Evolutionary conservation across 306 rosid genomes (phyloP).

Genomic region (Cicer cuneatum): DNA sequence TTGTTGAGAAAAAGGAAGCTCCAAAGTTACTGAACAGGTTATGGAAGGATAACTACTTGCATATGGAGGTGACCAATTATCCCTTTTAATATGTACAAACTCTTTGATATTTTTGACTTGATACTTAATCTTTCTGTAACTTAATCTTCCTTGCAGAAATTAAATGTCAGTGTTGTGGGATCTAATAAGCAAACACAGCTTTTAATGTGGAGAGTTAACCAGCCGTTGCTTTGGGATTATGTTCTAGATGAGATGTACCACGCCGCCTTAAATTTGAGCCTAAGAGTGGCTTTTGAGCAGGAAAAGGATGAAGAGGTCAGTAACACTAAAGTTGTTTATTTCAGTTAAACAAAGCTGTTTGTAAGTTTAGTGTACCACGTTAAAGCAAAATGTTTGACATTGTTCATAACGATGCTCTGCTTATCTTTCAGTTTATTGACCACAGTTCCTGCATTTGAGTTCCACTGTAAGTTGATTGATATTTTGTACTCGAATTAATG

Average conservation of each 20-base stretch:
- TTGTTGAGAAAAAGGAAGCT: constrained; percentile 82
- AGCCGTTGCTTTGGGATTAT: constrained; percentile 63
- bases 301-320: constrained; percentile 76
- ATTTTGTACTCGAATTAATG: constrained; percentile 31
- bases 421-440: neutral
- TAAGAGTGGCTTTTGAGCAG: constrained; percentile 62
- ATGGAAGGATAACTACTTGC: constrained; percentile 84
- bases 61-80: constrained; percentile 73
- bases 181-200: constrained; percentile 40
- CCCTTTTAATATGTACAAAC: constrained; percentile 20
- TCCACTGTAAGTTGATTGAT: constrained; percentile 8
- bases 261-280: constrained; percentile 84
- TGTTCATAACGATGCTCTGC: neutral
- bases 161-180: constrained; percentile 34
- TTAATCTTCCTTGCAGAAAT: constrained; percentile 65
- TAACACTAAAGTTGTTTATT: constrained; percentile 8
- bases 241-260: constrained; percentile 90
- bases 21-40: constrained; percentile 70
- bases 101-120: constrained; percentile 20
- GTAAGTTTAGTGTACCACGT: neutral
- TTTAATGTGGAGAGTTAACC: constrained; percentile 79
- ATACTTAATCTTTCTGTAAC: neutral
- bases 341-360: neutral
- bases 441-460: constrained; percentile 22
- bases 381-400: constrained; percentile 1